Base-by-base conservation (phyloP, 2,329 filamentous ascomycete genomes). In the Epichloe sp. region DNA sequence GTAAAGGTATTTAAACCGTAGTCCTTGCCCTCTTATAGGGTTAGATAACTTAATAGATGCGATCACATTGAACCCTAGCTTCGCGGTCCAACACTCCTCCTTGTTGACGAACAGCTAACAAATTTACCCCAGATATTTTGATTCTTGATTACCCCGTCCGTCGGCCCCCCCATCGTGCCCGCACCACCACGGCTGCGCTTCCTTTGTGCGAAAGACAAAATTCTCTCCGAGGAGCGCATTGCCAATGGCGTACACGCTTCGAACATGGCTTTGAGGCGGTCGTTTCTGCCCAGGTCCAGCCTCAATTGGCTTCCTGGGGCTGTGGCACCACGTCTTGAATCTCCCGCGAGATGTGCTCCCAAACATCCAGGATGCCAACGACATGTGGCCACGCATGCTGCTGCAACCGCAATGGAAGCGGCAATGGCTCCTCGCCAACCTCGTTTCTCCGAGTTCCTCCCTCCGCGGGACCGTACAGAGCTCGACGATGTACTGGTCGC, bases 191-290 rank as follows among this genome's bases (percentile, higher is more conserved):
- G 31, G 10, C 44, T 31, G 21, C 14, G 23, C n/a, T 37, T 37
- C n/a, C 44, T 36, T 36, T 35, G 23, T 8, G 23, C 26, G n/a
- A 46, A 31, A n/a, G 6, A 34, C 8, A 5, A 8, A 2, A 5
- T 34, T 26, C 3, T 34, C 7, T 7, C 12, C 6, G 23, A 21
- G 6, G 10, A 41, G 11, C 23, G 10, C 23, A 5, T 36, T 36
- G 17, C 47, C 47, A 31, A 21, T 36, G 50, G 23, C 17, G 37
- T 38, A n/a, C 31, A 26, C n/a, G 15, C n/a, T 23, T 19, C 45
- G 45, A 56, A 55, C 52, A 68, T 68, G 65, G 55, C 61, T 51
- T 54, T 57, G 51, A 58, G 61, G 59, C 61, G 61, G 52, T 54
- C 56, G 41, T 51, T 60, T 48, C 53, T 52, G 54, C 56, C 58